A percentile compares a stretch with the other conserved stretches of the same genome.
Evolutionary conservation across 176 grass and related monocot species (phyloP).

Genomic region (Musa itinerans): DNA sequence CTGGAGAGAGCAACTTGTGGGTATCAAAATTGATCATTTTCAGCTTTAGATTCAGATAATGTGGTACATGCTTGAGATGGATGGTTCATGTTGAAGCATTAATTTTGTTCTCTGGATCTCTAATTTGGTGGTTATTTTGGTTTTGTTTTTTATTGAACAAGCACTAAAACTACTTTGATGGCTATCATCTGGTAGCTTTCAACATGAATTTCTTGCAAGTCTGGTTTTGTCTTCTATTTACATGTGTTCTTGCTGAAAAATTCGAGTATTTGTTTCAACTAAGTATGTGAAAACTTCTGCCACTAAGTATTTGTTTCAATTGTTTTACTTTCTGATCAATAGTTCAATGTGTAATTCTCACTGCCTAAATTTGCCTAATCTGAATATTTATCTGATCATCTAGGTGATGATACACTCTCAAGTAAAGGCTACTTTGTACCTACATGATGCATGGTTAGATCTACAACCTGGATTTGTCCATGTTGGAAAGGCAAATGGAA

Average conservation of each 20-base stretch:
- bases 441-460: conserved; percentile 75
- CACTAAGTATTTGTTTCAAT: too few relatives aligned
- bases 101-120: neutral
- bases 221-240: neutral
- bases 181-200: neutral
- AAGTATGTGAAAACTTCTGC: neutral
- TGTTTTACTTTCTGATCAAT: conserved; percentile 14
- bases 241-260: neutral
- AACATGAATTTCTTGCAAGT: neutral
- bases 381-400: conserved; percentile 23
- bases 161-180: neutral
- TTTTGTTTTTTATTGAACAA: neutral
- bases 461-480: conserved; percentile 97
- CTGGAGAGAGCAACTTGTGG: neutral
- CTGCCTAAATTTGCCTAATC: neutral
- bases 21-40: too few relatives aligned
- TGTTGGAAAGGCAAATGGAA: conserved; percentile 51
- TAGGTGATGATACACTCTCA: conserved; percentile 79
- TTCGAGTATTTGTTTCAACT: neutral
- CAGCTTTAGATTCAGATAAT: too few relatives aligned
- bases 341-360: neutral
- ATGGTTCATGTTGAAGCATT: neutral
- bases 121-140: too few relatives aligned
- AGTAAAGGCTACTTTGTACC: conserved; percentile 76
- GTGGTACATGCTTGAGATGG: neutral